phyloP scores from a whole-genome alignment of 495 filamentous ascomycete genomes.

The Lophiostoma macrostomum region DNA sequence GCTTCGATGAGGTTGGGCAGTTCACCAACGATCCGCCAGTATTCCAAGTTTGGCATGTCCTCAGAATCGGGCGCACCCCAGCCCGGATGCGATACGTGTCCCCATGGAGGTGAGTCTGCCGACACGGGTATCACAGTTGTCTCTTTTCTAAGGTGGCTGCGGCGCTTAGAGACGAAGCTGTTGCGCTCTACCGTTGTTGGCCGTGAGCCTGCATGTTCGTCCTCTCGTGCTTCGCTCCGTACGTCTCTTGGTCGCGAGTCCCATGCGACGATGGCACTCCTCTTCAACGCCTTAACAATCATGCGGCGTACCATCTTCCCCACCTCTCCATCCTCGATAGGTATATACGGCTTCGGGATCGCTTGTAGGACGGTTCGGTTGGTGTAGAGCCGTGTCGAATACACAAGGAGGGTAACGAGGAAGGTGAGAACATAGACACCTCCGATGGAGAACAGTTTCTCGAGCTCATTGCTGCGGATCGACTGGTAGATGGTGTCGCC shows the following conservation, averaged over 20 bases:
- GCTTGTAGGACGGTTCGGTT: conserved; percentile 71
- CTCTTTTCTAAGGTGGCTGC: conserved; percentile 17
- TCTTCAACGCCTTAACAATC: conserved; percentile 64
- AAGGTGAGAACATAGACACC: conserved; percentile 75
- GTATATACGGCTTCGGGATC: conserved; percentile 82
- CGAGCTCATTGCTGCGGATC: conserved; percentile 57
- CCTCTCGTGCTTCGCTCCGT: conserved; percentile 28
- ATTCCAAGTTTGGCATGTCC: conserved; percentile 76
- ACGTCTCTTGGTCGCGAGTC: conserved; percentile 66
- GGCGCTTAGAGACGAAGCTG: conserved; percentile 15
- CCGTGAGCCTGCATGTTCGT: conserved; percentile 15
- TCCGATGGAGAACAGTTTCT: conserved; percentile 81
- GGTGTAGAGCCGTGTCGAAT: conserved; percentile 83
- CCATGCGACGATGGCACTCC: conserved; percentile 79
- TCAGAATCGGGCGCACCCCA: conserved; percentile 77
- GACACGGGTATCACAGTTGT: conserved; percentile 39
- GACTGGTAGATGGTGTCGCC: conserved; percentile 81
- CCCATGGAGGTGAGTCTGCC: conserved; percentile 63
- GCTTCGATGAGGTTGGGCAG: conserved; percentile 91
- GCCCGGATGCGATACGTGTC: conserved; percentile 75
- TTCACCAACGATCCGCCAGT: conserved; percentile 76
- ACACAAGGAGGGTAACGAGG: conserved; percentile 69
- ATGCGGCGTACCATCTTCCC: conserved; percentile 68
- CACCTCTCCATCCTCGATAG: conserved; percentile 75
- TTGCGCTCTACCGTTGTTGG: conserved; percentile 15